Evolutionary conservation across 192 early-diverging fungal genomes (phyloP).

Genomic region (Neocallimastix lanati): DNA sequence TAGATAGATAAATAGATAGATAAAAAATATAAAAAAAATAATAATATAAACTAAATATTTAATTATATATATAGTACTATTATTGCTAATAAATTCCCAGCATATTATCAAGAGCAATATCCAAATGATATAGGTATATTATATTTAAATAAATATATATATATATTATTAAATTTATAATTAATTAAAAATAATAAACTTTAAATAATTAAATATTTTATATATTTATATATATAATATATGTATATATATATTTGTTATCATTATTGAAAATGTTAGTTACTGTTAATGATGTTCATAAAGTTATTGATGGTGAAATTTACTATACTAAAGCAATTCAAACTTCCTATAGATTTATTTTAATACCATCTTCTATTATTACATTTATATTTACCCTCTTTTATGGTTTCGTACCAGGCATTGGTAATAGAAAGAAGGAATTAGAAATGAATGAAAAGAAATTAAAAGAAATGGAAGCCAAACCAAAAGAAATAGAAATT

Average conservation of each 20-base stretch:
- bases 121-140: neutral
- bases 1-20: too few species aligned
- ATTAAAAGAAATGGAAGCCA: neutral
- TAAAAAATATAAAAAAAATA: too few species aligned
- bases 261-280: neutral
- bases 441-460: neutral
- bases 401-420: neutral
- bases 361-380: neutral
- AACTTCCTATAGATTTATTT: neutral
- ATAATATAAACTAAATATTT: too few species aligned
- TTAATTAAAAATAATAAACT: too few species aligned
- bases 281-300: neutral
- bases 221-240: too few species aligned
- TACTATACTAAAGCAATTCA: neutral
- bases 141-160: too few species aligned
- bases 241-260: too few species aligned
- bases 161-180: too few species aligned
- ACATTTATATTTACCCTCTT: neutral
- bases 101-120: neutral
- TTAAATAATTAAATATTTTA: too few species aligned
- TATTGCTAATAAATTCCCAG: neutral
- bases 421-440: neutral
- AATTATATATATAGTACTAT: neutral
- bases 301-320: neutral
- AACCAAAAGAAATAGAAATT: neutral